Evolutionary conservation across 371 early-diverging fungal genomes (phyloP).

Genomic region (Rhizomucor miehei): DNA sequence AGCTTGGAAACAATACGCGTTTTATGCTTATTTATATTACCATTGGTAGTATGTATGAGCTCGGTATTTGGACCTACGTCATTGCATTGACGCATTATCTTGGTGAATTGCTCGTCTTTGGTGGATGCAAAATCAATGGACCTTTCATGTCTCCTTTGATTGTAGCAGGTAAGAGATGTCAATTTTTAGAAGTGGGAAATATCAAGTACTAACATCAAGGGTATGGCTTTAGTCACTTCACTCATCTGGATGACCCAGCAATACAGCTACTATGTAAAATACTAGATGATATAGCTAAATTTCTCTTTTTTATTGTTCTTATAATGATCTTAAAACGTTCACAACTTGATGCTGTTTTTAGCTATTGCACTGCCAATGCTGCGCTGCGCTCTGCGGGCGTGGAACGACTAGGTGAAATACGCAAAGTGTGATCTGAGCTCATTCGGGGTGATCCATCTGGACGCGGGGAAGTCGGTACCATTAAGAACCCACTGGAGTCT

Average conservation of each 20-base stretch:
- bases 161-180: constrained; percentile 69
- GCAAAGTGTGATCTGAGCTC: too few species aligned
- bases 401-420: too few species aligned
- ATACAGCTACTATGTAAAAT: constrained; percentile 42
- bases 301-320: too few species aligned
- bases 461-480: constrained; percentile 29
- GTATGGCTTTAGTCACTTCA: constrained; percentile 27
- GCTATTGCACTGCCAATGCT: too few species aligned
- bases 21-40: background rate
- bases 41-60: constrained; percentile 60
- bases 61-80: constrained; percentile 70
- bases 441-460: constrained; percentile 5
- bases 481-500: constrained; percentile 31
- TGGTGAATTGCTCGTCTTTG: constrained; percentile 69
- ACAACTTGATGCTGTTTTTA: too few species aligned
- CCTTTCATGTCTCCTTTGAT: constrained; percentile 65
- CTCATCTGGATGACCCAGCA: constrained; percentile 39
- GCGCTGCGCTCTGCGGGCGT: too few species aligned
- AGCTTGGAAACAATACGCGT: too few species aligned
- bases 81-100: constrained; percentile 68
- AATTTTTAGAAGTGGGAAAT: background rate
- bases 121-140: constrained; percentile 63
- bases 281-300: too few species aligned
- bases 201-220: background rate
- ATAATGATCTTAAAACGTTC: too few species aligned